phyloP scores from a whole-genome alignment of 208 protist species.

The Entamoeba invadens region DNA sequence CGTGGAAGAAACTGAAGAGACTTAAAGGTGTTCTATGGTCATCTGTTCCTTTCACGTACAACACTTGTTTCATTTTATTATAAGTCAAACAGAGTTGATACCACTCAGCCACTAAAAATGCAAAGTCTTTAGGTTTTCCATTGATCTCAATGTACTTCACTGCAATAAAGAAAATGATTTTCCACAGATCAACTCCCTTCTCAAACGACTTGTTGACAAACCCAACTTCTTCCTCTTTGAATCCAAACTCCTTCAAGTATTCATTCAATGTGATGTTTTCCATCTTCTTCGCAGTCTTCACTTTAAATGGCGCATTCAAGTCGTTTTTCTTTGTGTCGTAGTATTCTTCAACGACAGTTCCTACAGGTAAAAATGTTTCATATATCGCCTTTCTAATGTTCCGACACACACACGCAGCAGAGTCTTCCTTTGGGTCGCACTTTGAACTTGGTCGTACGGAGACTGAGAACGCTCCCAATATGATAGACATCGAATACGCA shows the following conservation, averaged over 20 bases:
- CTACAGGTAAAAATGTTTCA: not conserved
- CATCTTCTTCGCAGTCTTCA: too few species aligned
- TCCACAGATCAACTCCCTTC: not conserved
- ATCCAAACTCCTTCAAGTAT: too few species aligned
- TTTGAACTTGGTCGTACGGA: not conserved
- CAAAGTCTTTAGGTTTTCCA: not conserved
- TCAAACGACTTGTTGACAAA: not conserved
- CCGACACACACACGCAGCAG: not conserved
- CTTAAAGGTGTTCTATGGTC: not conserved
- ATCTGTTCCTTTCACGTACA: not conserved
- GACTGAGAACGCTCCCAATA: not conserved
- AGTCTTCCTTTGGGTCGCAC: not conserved
- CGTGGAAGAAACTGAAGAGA: not conserved
- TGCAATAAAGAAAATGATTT: not conserved
- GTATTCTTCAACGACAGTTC: not conserved
- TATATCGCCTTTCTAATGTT: not conserved
- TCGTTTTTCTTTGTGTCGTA: not conserved
- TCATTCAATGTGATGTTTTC: too few species aligned
- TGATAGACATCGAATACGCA: not conserved
- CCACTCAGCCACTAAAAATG: not conserved
- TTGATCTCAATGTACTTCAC: not conserved
- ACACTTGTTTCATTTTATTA: not conserved
- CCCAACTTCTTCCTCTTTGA: not conserved
- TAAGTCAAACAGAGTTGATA: not conserved
- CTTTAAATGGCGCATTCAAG: not conserved